A percentile compares a stretch with the other conserved stretches of the same genome.
Conservation (phyloP, 2,329 filamentous ascomycete genomes). For the Verticillium longisporum region DNA sequence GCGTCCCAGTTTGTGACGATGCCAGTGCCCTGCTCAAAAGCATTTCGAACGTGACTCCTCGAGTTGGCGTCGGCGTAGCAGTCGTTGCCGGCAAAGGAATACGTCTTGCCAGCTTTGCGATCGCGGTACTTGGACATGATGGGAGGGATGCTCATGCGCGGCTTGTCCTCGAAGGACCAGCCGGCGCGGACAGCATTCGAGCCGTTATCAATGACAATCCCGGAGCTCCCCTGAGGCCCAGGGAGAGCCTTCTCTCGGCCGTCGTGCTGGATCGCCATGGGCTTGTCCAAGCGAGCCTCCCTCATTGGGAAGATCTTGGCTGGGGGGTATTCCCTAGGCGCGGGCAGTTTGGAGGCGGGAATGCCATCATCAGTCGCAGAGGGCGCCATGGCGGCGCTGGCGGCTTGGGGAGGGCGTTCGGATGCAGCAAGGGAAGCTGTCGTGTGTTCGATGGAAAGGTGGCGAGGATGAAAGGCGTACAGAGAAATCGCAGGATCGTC, state of each 20-base stretch:
- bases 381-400: slow-evolving; percentile 38
- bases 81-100: slow-evolving; percentile 86
- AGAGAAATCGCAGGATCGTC: neutral
- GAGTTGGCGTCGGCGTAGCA: slow-evolving; percentile 93
- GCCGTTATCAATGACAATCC: slow-evolving; percentile 97
- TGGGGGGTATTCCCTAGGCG: slow-evolving; percentile 41
- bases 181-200: slow-evolving; percentile 85
- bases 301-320: slow-evolving; percentile 52
- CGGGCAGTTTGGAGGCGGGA: slow-evolving; percentile 30
- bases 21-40: slow-evolving; percentile 85
- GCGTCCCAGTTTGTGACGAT: slow-evolving; percentile 97
- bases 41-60: slow-evolving; percentile 79
- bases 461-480: neutral
- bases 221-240: slow-evolving; percentile 47
- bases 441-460: neutral
- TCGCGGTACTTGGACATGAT: slow-evolving; percentile 95
- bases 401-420: neutral
- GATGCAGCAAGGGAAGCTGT: neutral
- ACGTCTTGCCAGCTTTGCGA: slow-evolving; percentile 84
- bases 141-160: slow-evolving; percentile 73
- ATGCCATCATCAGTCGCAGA: slow-evolving; percentile 40
- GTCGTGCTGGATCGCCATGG: slow-evolving; percentile 49
- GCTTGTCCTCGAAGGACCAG: slow-evolving; percentile 87
- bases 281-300: slow-evolving; percentile 55
- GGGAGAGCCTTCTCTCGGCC: slow-evolving; percentile 64